Evolutionary conservation across 202 grass and related monocot species (phyloP).

Genomic region (Schoenoplectus tabernaemontani): DNA sequence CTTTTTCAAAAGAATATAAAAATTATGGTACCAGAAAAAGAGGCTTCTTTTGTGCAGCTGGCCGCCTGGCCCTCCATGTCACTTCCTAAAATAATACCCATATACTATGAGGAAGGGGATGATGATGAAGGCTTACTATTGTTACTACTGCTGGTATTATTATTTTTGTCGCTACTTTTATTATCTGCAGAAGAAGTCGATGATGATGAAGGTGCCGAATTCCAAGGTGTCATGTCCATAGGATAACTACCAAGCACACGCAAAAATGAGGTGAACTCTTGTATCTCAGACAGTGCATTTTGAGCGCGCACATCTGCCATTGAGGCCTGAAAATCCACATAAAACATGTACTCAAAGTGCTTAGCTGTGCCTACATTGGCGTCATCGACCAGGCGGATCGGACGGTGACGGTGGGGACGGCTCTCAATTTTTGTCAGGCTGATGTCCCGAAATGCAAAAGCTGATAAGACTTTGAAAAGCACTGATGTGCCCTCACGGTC

Average conservation of each 20-base stretch:
- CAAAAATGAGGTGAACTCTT: slow-evolving; percentile 90
- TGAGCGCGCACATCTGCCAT: slow-evolving; percentile 74
- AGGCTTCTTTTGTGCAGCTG: background rate
- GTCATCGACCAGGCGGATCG: slow-evolving; percentile 71
- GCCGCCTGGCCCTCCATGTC: background rate
- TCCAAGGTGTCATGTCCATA: slow-evolving; percentile 86
- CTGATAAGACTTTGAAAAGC: slow-evolving; percentile 83
- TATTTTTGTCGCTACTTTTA: slow-evolving; percentile 10
- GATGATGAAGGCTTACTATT: slow-evolving; percentile 15
- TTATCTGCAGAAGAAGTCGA: background rate
- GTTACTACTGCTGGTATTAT: background rate
- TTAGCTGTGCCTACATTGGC: slow-evolving; percentile 82
- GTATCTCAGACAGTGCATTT: slow-evolving; percentile 85
- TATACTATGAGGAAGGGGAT: slow-evolving; percentile 15
- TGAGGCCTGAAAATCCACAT: slow-evolving; percentile 82
- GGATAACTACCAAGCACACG: slow-evolving; percentile 90
- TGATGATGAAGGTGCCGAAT: background rate
- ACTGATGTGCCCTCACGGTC: slow-evolving; percentile 58
- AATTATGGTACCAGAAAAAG: background rate
- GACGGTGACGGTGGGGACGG: slow-evolving; percentile 73
- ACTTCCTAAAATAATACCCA: slow-evolving; percentile 15
- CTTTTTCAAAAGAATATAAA: slow-evolving; percentile 15
- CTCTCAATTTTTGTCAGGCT: slow-evolving; percentile 88
- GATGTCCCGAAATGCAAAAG: slow-evolving; percentile 82
- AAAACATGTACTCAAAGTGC: slow-evolving; percentile 99